These are phyloP conservation scores for Cladorrhinum sp. DNA, from an alignment of 2,329 filamentous ascomycete genomes.

Conservation along the genomic window DNA sequence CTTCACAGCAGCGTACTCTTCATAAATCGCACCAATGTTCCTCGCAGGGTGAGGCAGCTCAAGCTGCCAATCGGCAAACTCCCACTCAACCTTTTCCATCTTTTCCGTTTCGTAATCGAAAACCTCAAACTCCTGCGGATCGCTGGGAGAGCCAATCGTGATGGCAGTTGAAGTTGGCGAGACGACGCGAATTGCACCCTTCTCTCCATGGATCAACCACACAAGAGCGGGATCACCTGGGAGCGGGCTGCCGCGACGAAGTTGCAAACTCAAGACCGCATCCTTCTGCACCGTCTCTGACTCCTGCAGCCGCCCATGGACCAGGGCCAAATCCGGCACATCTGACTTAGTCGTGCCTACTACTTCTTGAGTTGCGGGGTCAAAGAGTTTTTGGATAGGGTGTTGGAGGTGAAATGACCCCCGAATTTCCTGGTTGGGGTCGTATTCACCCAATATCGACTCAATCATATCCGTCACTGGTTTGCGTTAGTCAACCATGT, in stretches of 20 bases:
- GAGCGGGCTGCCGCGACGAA: constrained; percentile 49
- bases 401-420: constrained; percentile 45
- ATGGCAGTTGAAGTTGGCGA: constrained; percentile 28
- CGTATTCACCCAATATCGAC: constrained; percentile 42
- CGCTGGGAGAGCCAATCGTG: constrained; percentile 34
- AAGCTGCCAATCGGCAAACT: constrained; percentile 46
- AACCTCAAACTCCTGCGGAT: constrained; percentile 38
- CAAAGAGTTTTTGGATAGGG: constrained; percentile 37
- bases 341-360: constrained; percentile 21
- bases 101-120: constrained; percentile 47
- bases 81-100: constrained; percentile 42
- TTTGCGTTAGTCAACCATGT: constrained; percentile 19
- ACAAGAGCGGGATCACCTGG: constrained; percentile 42
- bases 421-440: constrained; percentile 24
- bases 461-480: constrained; percentile 46
- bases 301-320: constrained; percentile 28
- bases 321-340: constrained; percentile 32
- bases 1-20: constrained; percentile 43
- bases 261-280: constrained; percentile 42
- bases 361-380: constrained; percentile 29
- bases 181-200: constrained; percentile 46
- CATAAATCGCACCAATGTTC: constrained; percentile 55
- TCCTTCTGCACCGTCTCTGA: constrained; percentile 27
- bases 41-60: constrained; percentile 43
- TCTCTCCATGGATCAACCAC: constrained; percentile 52